Percentiles rank a stretch among this genome's conserved stretches.
These are phyloP conservation scores for Mucor plumbeus DNA, from an alignment of 371 early-diverging fungal species.

Conservation along the genomic window DNA sequence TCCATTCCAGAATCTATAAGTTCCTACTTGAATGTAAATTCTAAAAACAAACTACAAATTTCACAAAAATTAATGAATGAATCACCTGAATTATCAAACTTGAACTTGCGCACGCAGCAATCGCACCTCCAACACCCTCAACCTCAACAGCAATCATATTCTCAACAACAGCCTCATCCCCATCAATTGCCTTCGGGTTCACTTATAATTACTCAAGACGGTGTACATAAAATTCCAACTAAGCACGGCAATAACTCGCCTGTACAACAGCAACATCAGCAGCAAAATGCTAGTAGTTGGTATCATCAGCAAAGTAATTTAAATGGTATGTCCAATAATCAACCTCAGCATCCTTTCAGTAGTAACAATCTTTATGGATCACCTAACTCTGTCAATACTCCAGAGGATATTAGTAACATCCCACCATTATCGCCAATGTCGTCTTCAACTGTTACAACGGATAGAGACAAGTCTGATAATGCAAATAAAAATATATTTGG, in stretches of 20 bases:
- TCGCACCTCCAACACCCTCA: neutral
- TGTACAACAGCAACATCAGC: neutral
- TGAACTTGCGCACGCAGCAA: neutral
- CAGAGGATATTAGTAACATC: conserved; percentile 9
- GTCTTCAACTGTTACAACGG: conserved; percentile 1
- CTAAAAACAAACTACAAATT: conserved; percentile 36
- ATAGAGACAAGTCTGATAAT: neutral
- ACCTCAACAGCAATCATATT: neutral
- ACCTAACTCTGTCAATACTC: neutral
- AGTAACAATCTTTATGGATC: neutral
- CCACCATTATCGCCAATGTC: conserved; percentile 31
- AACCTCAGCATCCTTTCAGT: neutral
- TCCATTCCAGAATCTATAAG: conserved; percentile 41
- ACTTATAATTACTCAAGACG: conserved; percentile 35
- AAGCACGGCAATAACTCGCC: neutral
- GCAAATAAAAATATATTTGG: neutral
- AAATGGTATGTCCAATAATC: neutral
- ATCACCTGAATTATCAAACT: conserved; percentile 2
- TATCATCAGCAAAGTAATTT: conserved; percentile 1
- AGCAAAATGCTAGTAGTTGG: conserved; percentile 4
- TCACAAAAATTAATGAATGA: conserved; percentile 15
- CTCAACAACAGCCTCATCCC: conserved; percentile 3
- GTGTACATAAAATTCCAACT: conserved; percentile 15
- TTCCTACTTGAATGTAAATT: conserved; percentile 39
- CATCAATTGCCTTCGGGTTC: conserved; percentile 21